Base-by-base conservation (phyloP, 306 rosid genomes). In the Acacia acuminata region DNA sequence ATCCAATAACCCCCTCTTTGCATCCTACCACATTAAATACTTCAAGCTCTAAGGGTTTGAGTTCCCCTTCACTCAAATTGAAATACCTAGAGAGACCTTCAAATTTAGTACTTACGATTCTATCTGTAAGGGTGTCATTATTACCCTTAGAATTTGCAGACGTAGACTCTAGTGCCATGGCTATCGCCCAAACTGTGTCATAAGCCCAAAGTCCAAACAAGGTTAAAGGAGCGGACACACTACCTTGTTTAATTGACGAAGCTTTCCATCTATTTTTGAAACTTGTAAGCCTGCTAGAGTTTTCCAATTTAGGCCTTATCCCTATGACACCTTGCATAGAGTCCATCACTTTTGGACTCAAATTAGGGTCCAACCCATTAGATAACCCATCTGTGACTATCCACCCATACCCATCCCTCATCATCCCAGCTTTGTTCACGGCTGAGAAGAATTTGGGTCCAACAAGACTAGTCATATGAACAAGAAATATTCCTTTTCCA, bases 171-270 rank as follows among this genome's bases (percentile, higher is more conserved):
- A 77, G 74, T 13, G 84, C 86, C 61, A 32, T 48, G 10, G 82
- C 86, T n/a, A 84, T 55, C 11, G 88, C 89, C 76, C 79, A 67
- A n/a, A 82, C 27, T 24, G 89, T 79, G 50, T 84, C 89, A 73
- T 88, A 86, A 30, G 92, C 92, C 92, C 82, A 82, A 25, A 84
- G 7, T 55, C 85, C 85, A 43, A 66, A 83, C 19, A 81, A 20
- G 50, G 50, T 9, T 45, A 45, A 45, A 10, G 50, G 7, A 9
- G 50, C 10, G 19, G 13, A 38, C 76, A 24, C 67, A 16, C 10
- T 32, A 42, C 36, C 24, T 3, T 66, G 30, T 40, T 75, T 69
- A 1, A 25, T 27, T 12, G 69, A 63, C 38, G 3, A 4, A 63
- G 69, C 40, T 63, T 24, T 63, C 82, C 75, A 72, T 38, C 47